phyloP scores from a whole-genome alignment of 352 stramenopile genomes.

The Globisporangium nagaii region DNA sequence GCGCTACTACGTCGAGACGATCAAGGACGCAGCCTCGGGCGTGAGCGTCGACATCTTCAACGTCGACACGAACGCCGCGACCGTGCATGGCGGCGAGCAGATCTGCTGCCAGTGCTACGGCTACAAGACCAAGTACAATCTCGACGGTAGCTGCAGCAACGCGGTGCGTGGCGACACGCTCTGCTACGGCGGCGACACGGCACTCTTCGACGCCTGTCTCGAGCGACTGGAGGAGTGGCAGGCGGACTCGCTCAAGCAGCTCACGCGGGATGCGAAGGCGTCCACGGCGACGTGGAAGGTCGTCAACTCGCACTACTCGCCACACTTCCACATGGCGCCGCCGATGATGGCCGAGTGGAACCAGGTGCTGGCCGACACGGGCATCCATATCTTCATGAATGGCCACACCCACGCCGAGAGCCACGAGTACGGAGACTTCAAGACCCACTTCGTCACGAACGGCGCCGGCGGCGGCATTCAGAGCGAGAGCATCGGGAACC shows the following conservation, averaged over 20 bases:
- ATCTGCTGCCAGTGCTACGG: conserved; percentile 80
- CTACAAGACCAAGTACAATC: conserved; percentile 53
- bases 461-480: conserved; percentile 65
- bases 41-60: conserved; percentile 70
- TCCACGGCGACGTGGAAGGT: conserved; percentile 67
- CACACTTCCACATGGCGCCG: conserved; percentile 66
- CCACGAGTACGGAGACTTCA: conserved; percentile 60
- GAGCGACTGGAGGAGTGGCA: conserved; percentile 51
- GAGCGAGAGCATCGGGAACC: conserved; percentile 59
- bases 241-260: conserved; percentile 50
- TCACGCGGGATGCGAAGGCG: conserved; percentile 36
- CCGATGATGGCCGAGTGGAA: conserved; percentile 67
- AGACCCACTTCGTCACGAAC: conserved; percentile 75
- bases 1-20: conserved; percentile 59
- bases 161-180: conserved; percentile 39
- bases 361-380: conserved; percentile 32
- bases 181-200: conserved; percentile 44
- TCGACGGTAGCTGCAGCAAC: conserved; percentile 29
- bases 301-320: conserved; percentile 75
- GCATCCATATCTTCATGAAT: conserved; percentile 63
- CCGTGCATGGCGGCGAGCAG: conserved; percentile 52
- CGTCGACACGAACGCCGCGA: conserved; percentile 55
- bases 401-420: conserved; percentile 73
- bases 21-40: conserved; percentile 21
- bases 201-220: conserved; percentile 61